These are phyloP conservation scores for Taphrina populina DNA, from an alignment of 1,139 yeast genomes.

Conservation along the genomic window DNA sequence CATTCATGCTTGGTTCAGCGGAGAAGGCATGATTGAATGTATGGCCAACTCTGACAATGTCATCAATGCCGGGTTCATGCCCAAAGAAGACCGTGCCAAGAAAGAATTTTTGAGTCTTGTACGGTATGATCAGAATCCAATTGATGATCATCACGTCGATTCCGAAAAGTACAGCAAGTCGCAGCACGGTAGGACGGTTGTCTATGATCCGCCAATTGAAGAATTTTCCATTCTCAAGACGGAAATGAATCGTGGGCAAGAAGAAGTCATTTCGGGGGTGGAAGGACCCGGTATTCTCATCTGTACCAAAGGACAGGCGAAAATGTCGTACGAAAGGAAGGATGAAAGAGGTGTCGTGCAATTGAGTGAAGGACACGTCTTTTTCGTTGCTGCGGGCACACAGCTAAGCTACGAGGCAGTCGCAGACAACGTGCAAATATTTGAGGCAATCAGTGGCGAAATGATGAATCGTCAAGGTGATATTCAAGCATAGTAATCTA, in stretches of 20 bases:
- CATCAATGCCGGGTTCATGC: slow-evolving; percentile 97
- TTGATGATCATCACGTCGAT: slow-evolving; percentile 19
- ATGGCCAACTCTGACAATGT: slow-evolving; percentile 99
- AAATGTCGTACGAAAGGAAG: slow-evolving; percentile 46
- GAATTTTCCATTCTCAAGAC: slow-evolving; percentile 88
- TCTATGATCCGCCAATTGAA: slow-evolving; percentile 94
- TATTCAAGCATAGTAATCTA: background rate
- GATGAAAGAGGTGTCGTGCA: slow-evolving; percentile 42
- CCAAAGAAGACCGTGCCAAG: slow-evolving; percentile 51
- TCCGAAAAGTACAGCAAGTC: slow-evolving; percentile 3
- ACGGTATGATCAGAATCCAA: slow-evolving; percentile 9
- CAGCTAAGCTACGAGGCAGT: slow-evolving; percentile 60
- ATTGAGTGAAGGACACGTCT: slow-evolving; percentile 67
- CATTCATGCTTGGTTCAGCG: slow-evolving; percentile 95
- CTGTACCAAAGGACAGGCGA: slow-evolving; percentile 79
- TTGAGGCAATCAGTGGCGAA: slow-evolving; percentile 51
- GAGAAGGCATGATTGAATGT: slow-evolving; percentile 90
- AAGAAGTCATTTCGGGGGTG: slow-evolving; percentile 56
- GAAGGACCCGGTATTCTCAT: slow-evolving; percentile 88
- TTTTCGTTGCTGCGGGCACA: slow-evolving; percentile 76
- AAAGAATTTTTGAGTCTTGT: slow-evolving; percentile 9
- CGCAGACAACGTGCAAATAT: slow-evolving; percentile 67
- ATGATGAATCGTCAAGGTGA: slow-evolving; percentile 16
- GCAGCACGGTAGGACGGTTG: slow-evolving; percentile 51
- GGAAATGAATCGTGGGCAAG: slow-evolving; percentile 51